Evolutionary conservation across 805 yeast species (phyloP).

Genomic region (Starmerella stellata): DNA sequence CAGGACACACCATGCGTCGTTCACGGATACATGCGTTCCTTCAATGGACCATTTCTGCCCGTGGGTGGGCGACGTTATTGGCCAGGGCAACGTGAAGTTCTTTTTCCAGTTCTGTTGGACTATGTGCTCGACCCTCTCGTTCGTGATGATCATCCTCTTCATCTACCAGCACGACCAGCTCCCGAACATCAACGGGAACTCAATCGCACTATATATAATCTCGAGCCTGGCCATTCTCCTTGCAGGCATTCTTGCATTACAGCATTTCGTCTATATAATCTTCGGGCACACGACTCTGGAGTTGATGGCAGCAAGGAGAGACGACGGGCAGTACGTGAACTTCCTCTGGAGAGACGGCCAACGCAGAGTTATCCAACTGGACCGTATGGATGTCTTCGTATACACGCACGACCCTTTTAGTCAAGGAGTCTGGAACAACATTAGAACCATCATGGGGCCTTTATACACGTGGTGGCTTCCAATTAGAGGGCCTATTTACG

Average conservation of each 20-base stretch:
- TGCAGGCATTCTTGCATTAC: conserved; percentile 27
- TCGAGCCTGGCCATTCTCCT: conserved; percentile 32
- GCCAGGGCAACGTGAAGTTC: conserved; percentile 41
- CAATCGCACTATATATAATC: conserved; percentile 31
- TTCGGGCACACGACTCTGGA: conserved; percentile 28
- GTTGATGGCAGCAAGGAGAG: conserved; percentile 26
- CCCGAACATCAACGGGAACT: conserved; percentile 29
- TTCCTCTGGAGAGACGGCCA: conserved; percentile 23
- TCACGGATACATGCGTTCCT: conserved; percentile 40
- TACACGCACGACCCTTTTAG: conserved; percentile 18
- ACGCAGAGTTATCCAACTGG: conserved; percentile 29
- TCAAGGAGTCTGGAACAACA: conserved; percentile 18
- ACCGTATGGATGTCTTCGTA: conserved; percentile 22
- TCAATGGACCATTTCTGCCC: conserved; percentile 71
- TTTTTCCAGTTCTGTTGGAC: conserved; percentile 35
- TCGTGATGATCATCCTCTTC: conserved; percentile 28
- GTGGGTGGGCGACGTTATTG: conserved; percentile 60
- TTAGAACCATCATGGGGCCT: conserved; percentile 21
- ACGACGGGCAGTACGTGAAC: conserved; percentile 22
- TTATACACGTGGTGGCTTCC: conserved; percentile 20
- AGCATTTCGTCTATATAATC: conserved; percentile 31
- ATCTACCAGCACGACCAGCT: conserved; percentile 20
- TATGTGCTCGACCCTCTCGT: conserved; percentile 24
- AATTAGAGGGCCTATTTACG: conserved; percentile 5
- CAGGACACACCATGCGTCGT: conserved; percentile 53